Evolutionary conservation across 768 basidiomycete species (phyloP).

Genomic region (Mycena sanguinolenta): DNA sequence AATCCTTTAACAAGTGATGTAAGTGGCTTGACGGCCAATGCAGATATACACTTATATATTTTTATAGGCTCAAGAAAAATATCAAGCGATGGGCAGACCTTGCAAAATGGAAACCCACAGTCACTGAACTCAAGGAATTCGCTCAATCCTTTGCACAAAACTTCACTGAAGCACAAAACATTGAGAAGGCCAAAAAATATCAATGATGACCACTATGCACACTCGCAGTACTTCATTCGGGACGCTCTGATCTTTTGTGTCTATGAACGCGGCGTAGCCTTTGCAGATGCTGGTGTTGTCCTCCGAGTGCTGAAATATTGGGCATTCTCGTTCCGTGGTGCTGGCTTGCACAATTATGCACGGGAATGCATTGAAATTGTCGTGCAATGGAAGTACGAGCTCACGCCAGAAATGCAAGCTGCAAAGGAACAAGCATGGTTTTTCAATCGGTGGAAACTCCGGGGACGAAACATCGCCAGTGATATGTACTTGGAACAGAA

Average conservation of each 20-base stretch:
- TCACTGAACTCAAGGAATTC: slow-evolving; percentile 20
- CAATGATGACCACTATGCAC: slow-evolving; percentile 31
- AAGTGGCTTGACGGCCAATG: slow-evolving; percentile 22
- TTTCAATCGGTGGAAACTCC: slow-evolving; percentile 42
- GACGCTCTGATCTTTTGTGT: no score
- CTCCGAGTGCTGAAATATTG: slow-evolving; percentile 43
- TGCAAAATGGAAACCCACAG: slow-evolving; percentile 22
- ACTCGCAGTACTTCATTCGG: slow-evolving; percentile 44
- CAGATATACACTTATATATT: not conserved
- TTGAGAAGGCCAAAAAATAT: slow-evolving; percentile 14
- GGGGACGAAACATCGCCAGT: slow-evolving; percentile 42
- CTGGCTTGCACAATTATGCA: slow-evolving; percentile 50
- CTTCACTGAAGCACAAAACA: slow-evolving; percentile 15
- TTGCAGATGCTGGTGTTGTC: no score
- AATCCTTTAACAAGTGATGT: slow-evolving; percentile 36
- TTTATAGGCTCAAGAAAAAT: slow-evolving; percentile 26
- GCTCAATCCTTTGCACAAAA: slow-evolving; percentile 18
- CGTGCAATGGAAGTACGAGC: slow-evolving; percentile 39
- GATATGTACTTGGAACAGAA: slow-evolving; percentile 50
- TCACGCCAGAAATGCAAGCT: slow-evolving; percentile 27
- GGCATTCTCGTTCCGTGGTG: slow-evolving; percentile 47
- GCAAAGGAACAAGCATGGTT: slow-evolving; percentile 44
- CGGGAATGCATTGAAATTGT: no score
- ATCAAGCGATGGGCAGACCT: slow-evolving; percentile 27
- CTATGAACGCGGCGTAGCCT: no score